Conservation (phyloP, 2,329 filamentous ascomycete genomes). For the Sordariomycetes sp. region DNA sequence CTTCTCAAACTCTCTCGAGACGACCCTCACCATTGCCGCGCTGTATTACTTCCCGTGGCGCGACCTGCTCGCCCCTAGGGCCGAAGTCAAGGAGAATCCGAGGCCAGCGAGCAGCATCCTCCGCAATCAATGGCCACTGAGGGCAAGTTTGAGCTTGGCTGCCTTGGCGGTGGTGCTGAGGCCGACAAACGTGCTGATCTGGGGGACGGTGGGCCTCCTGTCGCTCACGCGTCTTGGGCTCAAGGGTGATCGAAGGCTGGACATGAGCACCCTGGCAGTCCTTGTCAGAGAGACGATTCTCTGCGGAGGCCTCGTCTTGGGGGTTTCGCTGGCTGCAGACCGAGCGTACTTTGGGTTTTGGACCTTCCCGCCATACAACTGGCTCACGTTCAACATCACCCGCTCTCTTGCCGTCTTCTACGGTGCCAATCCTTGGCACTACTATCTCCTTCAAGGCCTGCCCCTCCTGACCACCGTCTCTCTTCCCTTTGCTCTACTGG, state of each 20-base stretch:
- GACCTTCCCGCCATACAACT: slow-evolving; percentile 82
- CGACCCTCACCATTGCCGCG: slow-evolving; percentile 72
- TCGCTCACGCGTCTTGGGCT: slow-evolving; percentile 33
- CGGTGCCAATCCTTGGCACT: slow-evolving; percentile 81
- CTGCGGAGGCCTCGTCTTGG: slow-evolving; percentile 54
- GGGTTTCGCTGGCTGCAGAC: slow-evolving; percentile 59
- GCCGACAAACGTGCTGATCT: slow-evolving; percentile 83
- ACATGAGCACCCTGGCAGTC: slow-evolving; percentile 32
- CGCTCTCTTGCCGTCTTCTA: slow-evolving; percentile 89
- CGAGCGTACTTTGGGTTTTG: slow-evolving; percentile 73
- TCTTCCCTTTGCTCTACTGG: slow-evolving; percentile 64
- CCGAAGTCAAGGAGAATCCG: slow-evolving; percentile 28
- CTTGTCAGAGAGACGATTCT: slow-evolving; percentile 55
- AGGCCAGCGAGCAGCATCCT: slow-evolving; percentile 13
- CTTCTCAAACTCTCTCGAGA: slow-evolving; percentile 89
- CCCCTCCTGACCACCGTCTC: slow-evolving; percentile 79
- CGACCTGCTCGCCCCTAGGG: slow-evolving; percentile 44
- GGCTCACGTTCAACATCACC: slow-evolving; percentile 83
- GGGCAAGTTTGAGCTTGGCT: slow-evolving; percentile 63
- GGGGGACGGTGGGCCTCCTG: slow-evolving; percentile 52
- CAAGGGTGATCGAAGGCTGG: slow-evolving; percentile 28
- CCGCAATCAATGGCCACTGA: slow-evolving; percentile 17
- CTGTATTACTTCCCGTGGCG: slow-evolving; percentile 84
- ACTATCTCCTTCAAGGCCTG: slow-evolving; percentile 84
- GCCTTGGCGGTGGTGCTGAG: slow-evolving; percentile 77